A percentile compares a stretch with the other conserved stretches of the same genome.
phyloP scores from a whole-genome alignment of 306 rosid genomes.

The Cicer yamashitae region DNA sequence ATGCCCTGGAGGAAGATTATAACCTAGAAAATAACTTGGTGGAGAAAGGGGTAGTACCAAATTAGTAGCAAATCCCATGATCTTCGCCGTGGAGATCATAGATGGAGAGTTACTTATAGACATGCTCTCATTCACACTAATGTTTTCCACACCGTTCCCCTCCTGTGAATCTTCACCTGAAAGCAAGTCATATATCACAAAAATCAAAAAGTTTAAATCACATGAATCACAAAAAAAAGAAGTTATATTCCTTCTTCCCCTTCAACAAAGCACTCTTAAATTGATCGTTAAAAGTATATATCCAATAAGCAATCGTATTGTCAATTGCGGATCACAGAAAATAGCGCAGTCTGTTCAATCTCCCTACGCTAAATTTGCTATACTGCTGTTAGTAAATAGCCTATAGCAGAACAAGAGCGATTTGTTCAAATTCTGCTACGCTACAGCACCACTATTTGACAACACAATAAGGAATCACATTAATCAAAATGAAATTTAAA shows the following conservation, averaged over 20 bases:
- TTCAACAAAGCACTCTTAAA: slow-evolving; percentile 20
- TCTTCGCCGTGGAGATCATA: slow-evolving; percentile 35
- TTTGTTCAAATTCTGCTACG: no score
- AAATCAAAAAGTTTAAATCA: slow-evolving; percentile 29
- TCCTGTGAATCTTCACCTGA: slow-evolving; percentile 68
- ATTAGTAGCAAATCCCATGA: slow-evolving; percentile 23
- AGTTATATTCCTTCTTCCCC: slow-evolving; percentile 15
- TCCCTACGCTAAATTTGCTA: no score
- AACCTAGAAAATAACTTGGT: slow-evolving; percentile 76
- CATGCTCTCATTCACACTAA: slow-evolving; percentile 51
- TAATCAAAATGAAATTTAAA: slow-evolving; percentile 13
- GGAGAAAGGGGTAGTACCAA: slow-evolving; percentile 66
- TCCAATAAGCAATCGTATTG: background rate
- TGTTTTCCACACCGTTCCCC: slow-evolving; percentile 41
- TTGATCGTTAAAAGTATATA: background rate
- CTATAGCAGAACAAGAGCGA: no score
- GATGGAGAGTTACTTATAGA: slow-evolving; percentile 44
- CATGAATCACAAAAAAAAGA: slow-evolving; percentile 35
- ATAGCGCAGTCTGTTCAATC: no score
- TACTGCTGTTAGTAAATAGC: no score
- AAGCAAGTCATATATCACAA: slow-evolving; percentile 44
- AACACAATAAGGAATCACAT: slow-evolving; percentile 17
- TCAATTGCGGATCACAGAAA: no score
- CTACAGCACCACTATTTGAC: no score
- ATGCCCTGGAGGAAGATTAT: slow-evolving; percentile 84